Base-by-base conservation (phyloP, 73 alveolate species). In the Uronychia setigera region DNA sequence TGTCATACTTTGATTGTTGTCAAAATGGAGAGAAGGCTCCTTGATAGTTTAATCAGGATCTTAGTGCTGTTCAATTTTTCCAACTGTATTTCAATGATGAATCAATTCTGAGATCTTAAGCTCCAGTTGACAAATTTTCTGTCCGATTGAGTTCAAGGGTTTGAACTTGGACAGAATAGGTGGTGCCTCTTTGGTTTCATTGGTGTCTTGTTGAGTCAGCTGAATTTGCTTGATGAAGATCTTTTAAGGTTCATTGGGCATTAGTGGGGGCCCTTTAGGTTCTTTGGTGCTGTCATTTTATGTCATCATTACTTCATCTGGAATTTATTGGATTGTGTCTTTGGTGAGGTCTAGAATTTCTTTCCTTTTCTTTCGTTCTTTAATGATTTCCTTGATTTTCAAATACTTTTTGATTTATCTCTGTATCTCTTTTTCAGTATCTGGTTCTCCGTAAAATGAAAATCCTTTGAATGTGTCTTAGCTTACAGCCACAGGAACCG, bases 391-490 rank as follows among this genome's bases (percentile, higher is more conserved):
- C 67, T 46, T 83, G 27, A 83, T 74, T 76, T 83, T 83, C 74
- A 59, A 26, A 34, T 83, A 83, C 31, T 74, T 83, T 5, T 60
- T 83, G 29, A 83, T 11, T 33, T 83, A 32, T 5, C 79, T 29
- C 60, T 57, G 60, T 0, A 83, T 82, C 35, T 83, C 84, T 1
- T 75, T 33, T 27, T 83, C 90, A 32, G 60, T 84, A 74, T 26
- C 31, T 30, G 83, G 78, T n/a, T 83, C 90, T 26, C 79, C 79
- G 31, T 33, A 26, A 34, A 75, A 83, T 26, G 90, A 75, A 29
- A 83, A 83, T 31, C 90, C 90, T 75, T 60, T 32, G 46, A 83
- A 83, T 25, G 29, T 74, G 9, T 79, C 34, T 26, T 19, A 35
- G 29, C 79, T 80, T 26, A 32, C 82, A 26, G 34, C 88, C 31